Base-by-base conservation (phyloP, 1,284 basidiomycete genomes). In the Schizophyllum commune region DNA sequence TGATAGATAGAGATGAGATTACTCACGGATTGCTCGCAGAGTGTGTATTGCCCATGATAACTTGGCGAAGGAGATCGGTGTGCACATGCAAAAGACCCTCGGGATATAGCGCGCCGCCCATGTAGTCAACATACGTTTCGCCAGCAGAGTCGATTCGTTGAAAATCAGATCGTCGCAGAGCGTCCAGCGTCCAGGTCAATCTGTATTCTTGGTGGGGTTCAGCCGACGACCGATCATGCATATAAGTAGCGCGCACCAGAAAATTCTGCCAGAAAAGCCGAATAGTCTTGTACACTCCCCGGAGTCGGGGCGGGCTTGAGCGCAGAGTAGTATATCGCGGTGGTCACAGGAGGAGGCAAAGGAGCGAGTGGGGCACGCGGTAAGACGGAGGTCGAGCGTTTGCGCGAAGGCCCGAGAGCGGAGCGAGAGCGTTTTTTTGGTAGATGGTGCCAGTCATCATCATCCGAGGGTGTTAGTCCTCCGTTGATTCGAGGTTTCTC, bases 41-140 rank as follows among this genome's bases (percentile, higher is more conserved):
- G 71, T 92, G 90, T 0, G 90, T 91, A 70, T 92, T 92, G 6
- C 90, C 91, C 65, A 92, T 80, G 55, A 92, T 79, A 66, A 74
- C 83, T 54, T 76, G 76, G 51, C 78, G 81, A 39, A 92, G 78
- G 69, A 91, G 89, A 61, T 84, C 81, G 52, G 84, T 78, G 66
- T 91, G 88, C 5, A 83, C 80, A 54, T 77, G 80, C 63, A 91
- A 80, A 34, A 92, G 82, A 64, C 84, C 87, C 66, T 89, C 87
- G 17, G 90, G 89, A 67, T 90, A 90, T 34, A 91, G 68, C 59
- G 82, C 82, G 34, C 87, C 90, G 51, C 90, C 91, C 86, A 91
- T 92, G 66, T 89, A 92, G 69, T 92, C 90, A 60, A 91, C 84
- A 65, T 92, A 92, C 4, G 84, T 85, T 73, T 90, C 87, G 1